Conservation (phyloP, 257 asterid species). For the Solanum stenotomum region DNA sequence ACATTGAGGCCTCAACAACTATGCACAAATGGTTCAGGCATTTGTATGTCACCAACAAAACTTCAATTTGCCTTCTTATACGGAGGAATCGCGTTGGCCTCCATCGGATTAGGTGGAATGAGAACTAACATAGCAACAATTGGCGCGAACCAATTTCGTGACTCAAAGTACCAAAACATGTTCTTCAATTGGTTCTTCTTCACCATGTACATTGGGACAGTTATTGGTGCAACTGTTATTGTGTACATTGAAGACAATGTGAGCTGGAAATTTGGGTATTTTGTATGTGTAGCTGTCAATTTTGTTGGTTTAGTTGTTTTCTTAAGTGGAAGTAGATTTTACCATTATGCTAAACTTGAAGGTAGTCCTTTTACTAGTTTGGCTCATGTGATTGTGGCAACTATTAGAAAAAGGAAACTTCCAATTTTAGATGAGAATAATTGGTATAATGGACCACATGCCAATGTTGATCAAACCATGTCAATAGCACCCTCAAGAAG, state of each 20-base stretch:
- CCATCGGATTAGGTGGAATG: constrained; percentile 5
- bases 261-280: constrained; percentile 14
- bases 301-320: constrained; percentile 6
- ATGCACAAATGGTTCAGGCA: neutral
- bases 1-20: constrained; percentile 10
- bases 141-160: constrained; percentile 12
- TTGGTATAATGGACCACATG: neutral
- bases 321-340: constrained; percentile 7
- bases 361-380: constrained; percentile 52
- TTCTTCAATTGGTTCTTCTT: constrained; percentile 18
- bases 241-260: constrained; percentile 13
- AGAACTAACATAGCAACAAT: constrained; percentile 10
- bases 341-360: constrained; percentile 10
- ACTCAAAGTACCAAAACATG: constrained; percentile 7
- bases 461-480: neutral
- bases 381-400: constrained; percentile 35
- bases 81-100: neutral
- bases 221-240: constrained; percentile 4
- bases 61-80: constrained; percentile 3
- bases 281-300: neutral
- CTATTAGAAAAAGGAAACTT: constrained; percentile 24
- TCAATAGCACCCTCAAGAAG: neutral
- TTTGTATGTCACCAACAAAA: neutral
- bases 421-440: neutral
- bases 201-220: neutral